A percentile compares a stretch with the other conserved stretches of the same genome.
phyloP scores from a whole-genome alignment of 2,329 filamentous ascomycete species.

The Colletotrichum viniferum region DNA sequence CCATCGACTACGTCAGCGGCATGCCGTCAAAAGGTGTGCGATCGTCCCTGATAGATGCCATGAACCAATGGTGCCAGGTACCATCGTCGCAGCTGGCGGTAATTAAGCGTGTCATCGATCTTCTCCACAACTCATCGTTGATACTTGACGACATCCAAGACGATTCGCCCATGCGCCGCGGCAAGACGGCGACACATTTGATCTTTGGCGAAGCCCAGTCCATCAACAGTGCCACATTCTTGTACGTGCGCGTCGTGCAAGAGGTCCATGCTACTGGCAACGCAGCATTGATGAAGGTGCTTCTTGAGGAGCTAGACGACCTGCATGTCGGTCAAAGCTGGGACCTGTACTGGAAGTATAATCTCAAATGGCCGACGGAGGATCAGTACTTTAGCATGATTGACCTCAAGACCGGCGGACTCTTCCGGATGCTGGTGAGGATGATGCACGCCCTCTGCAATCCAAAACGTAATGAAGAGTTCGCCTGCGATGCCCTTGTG shows the following conservation, averaged over 20 bases:
- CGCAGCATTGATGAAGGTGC: background rate
- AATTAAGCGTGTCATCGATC: background rate
- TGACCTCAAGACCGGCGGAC: conserved; percentile 25
- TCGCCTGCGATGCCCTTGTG: background rate
- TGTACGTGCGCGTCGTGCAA: conserved; percentile 26
- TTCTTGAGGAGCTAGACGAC: conserved; percentile 28
- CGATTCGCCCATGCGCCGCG: conserved; percentile 34
- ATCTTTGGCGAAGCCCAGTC: conserved; percentile 39
- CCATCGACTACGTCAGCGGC: background rate
- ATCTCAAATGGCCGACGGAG: conserved; percentile 22
- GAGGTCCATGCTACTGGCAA: conserved; percentile 2
- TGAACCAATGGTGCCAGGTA: background rate
- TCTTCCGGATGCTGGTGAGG: conserved; percentile 23
- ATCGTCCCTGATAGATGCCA: background rate
- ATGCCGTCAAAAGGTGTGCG: background rate
- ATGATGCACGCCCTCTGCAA: conserved; percentile 14
- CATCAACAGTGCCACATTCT: conserved; percentile 38
- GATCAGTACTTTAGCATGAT: conserved; percentile 33
- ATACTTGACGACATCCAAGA: conserved; percentile 43
- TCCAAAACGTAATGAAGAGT: background rate
- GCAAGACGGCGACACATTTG: conserved; percentile 35
- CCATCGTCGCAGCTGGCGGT: background rate
- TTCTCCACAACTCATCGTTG: background rate
- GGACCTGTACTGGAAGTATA: conserved; percentile 30
- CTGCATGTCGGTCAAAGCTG: conserved; percentile 30